These are phyloP conservation scores for Apiospora sp. DNA, from an alignment of 2,329 filamentous ascomycete species.

Conservation along the genomic window DNA sequence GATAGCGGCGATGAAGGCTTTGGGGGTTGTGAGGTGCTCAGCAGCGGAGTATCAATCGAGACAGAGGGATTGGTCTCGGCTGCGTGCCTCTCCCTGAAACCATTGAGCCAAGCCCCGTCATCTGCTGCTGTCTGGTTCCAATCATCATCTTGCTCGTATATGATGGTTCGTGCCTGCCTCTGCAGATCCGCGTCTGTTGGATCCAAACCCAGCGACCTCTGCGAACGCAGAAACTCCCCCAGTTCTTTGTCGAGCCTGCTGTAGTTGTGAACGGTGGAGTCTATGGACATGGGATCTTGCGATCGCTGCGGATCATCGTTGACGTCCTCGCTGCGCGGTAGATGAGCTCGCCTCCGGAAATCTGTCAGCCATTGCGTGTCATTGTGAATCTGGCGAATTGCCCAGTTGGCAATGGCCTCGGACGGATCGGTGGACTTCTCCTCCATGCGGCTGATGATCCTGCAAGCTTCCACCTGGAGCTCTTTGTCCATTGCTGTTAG, in stretches of 20 bases:
- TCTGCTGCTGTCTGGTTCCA: conserved; percentile 72
- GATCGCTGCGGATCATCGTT: conserved; percentile 56
- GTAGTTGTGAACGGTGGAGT: conserved; percentile 67
- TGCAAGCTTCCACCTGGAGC: conserved; percentile 66
- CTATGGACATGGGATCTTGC: conserved; percentile 62
- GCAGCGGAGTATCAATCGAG: conserved; percentile 31
- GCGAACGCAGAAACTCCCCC: conserved; percentile 57
- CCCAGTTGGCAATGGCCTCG: conserved; percentile 61
- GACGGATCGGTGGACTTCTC: conserved; percentile 57
- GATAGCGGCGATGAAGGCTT: conserved; percentile 28
- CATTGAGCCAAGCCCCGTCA: conserved; percentile 59
- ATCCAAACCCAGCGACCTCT: conserved; percentile 54
- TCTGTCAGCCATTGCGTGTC: conserved; percentile 62
- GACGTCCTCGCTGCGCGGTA: conserved; percentile 65
- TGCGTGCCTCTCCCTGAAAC: conserved; percentile 59
- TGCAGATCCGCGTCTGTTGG: conserved; percentile 64
- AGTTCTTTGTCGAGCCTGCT: conserved; percentile 64
- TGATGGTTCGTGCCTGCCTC: conserved; percentile 64
- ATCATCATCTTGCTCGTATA: conserved; percentile 64
- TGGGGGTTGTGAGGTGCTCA: conserved; percentile 27
- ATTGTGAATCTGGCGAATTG: conserved; percentile 59
- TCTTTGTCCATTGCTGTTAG: conserved; percentile 67
- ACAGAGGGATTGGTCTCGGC: conserved; percentile 33
- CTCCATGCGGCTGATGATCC: conserved; percentile 65
- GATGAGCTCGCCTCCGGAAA: conserved; percentile 63